Evolutionary conservation across 1,284 basidiomycete genomes (phyloP).

Genomic region (Rhodofomes roseus): DNA sequence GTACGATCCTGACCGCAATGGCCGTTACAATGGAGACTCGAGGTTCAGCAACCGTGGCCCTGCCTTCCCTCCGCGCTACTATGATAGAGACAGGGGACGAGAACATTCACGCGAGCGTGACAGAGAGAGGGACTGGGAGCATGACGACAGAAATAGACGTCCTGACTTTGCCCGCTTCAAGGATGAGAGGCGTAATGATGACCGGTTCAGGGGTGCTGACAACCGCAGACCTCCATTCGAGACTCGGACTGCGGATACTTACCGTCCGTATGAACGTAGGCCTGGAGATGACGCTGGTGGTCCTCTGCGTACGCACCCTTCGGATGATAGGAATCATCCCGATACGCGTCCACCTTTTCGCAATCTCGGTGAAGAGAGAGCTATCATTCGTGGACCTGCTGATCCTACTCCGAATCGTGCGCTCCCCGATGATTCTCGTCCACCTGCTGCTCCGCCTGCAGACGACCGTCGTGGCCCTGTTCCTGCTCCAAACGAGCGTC

Average conservation of each 20-base stretch:
- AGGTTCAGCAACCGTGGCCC: conserved; percentile 15
- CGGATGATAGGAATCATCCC: conserved; percentile 14
- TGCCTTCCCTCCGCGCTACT: conserved; percentile 11
- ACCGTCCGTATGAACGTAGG: conserved; percentile 23
- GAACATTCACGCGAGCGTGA: conserved; percentile 27
- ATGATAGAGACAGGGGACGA: conserved; percentile 19
- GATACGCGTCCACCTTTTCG: conserved; percentile 18
- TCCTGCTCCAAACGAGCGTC: conserved; percentile 11
- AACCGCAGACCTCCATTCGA: conserved; percentile 25
- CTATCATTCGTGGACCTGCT: conserved; percentile 17
- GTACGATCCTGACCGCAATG: conserved; percentile 14
- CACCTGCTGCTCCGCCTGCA: not conserved
- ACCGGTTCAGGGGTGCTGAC: conserved; percentile 22
- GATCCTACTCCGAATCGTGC: conserved; percentile 9
- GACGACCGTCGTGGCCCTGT: conserved; percentile 8
- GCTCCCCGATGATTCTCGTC: conserved; percentile 18
- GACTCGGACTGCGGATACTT: conserved; percentile 14
- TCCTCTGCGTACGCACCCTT: conserved; percentile 11
- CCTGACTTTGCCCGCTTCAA: conserved; percentile 20
- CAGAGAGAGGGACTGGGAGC: conserved; percentile 15
- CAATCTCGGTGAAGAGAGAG: conserved; percentile 23
- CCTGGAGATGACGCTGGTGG: conserved; percentile 13
- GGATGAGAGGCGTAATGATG: conserved; percentile 23
- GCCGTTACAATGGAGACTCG: conserved; percentile 9
- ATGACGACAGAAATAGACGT: conserved; percentile 23